Evolutionary conservation across 23 red algal species (phyloP), one percentile per base, ranked within the genome.

Genomic region (Agarophyton chilense): DNA sequence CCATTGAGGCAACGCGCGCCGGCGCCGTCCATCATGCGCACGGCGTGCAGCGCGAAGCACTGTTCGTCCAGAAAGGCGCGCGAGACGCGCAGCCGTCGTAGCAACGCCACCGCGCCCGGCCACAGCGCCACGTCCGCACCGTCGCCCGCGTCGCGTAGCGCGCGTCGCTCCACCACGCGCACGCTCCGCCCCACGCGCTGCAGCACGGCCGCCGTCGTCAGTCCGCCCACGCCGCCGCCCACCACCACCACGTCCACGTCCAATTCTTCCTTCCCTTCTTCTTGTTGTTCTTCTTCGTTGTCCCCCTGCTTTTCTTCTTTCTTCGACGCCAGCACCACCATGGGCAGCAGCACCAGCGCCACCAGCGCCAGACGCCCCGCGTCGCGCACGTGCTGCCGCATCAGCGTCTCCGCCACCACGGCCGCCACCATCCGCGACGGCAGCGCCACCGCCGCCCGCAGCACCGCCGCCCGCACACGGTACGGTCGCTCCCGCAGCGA

Each of bases 121-220:
- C 92, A 94, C 13, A 94, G 55, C 39, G 92, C 83, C 25, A 89
- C 33, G 75, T 90, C 83, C 32, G 92, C 92, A 36, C 92, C 92
- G 35, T 33, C 46, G 54, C 51, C 73, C 17, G 71, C 79, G 40
- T 86, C 53, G 1, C 10, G 13, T 16, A 36, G 35, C 18, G 91
- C 32, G 19, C 83, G 54, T 0, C 86, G 76, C 49, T 94, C 92
- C 61, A 94, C 31, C 26, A 94, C 68, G 36, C 47, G 52, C 3
- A 94, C 83, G 21, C 16, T n/a, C 31, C 79, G 40, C 17, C 78
- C 40, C 83, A 81, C 38, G n/a, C 49, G 47, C 6, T 26, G 21
- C 33, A 94, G 73, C 76, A 47, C 45, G 1, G 77, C 68, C 29
- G 79, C 92, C 5, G 65, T 29, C 21, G 61, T 53, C 34, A 94